A percentile compares a stretch with the other conserved stretches of the same genome.
Evolutionary conservation across 2,329 filamentous ascomycete genomes (phyloP).

Genomic region (Aspergillus uvarum): DNA sequence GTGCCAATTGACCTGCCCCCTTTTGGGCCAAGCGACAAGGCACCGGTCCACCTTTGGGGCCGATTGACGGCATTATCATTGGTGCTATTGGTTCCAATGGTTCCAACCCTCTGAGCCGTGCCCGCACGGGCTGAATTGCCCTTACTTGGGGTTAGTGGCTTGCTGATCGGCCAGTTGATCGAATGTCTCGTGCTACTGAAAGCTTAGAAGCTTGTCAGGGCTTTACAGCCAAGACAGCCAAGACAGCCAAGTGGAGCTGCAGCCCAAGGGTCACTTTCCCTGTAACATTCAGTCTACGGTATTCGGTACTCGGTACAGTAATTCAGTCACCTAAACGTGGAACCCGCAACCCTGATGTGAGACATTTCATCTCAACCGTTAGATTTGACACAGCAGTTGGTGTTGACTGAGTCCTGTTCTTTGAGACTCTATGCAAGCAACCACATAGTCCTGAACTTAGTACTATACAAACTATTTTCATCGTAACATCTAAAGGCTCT

Average conservation of each 20-base stretch:
- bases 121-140: constrained; percentile 20
- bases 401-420: no score
- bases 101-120: constrained; percentile 6
- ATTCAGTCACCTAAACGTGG: neutral
- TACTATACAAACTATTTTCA: no score
- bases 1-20: neutral
- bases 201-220: constrained; percentile 21
- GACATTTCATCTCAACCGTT: neutral
- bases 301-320: no score
- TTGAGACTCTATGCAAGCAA: no score
- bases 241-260: neutral
- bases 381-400: neutral
- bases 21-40: neutral
- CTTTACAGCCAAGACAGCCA: neutral
- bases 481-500: no score
- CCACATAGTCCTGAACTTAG: no score
- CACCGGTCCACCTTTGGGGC: neutral
- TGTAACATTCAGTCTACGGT: neutral
- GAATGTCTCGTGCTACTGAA: constrained; percentile 21
- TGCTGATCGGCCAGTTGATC: constrained; percentile 11
- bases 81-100: constrained; percentile 13
- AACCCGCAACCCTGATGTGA: neutral
- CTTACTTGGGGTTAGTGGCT: no score
- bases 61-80: neutral
- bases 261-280: constrained; percentile 1